phyloP scores from a whole-genome alignment of 2,329 filamentous ascomycete genomes.

The Passalora sequoiae region DNA sequence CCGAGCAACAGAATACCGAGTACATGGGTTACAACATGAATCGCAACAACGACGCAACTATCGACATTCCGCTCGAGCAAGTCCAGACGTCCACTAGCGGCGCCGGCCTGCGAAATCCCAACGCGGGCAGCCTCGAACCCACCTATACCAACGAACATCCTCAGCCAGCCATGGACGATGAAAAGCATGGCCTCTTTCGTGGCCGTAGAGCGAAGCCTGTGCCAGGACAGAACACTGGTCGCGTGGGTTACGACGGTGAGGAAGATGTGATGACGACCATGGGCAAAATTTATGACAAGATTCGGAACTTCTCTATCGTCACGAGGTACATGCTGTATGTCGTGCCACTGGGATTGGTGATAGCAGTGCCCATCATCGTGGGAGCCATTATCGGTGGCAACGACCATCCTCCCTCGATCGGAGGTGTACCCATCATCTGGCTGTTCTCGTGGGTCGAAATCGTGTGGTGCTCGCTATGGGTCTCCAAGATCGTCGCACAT shows the following conservation, averaged over 20 bases:
- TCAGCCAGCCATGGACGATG: conserved; percentile 28
- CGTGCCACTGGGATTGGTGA: conserved; percentile 51
- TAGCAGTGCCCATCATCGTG: conserved; percentile 60
- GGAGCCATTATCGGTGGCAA: conserved; percentile 44
- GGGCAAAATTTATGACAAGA: conserved; percentile 56
- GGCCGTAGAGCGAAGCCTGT: conserved; percentile 33
- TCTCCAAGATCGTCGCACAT: conserved; percentile 55
- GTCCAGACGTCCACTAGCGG: conserved; percentile 46
- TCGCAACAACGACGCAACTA: conserved; percentile 51
- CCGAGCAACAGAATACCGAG: conserved; percentile 18
- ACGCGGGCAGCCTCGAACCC: conserved; percentile 29
- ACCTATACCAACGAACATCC: conserved; percentile 29
- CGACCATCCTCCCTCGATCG: conserved; percentile 45
- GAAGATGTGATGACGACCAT: conserved; percentile 55
- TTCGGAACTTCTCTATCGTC: conserved; percentile 58
- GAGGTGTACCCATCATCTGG: conserved; percentile 53
- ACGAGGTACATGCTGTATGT: conserved; percentile 62
- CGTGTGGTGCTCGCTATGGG: conserved; percentile 60
- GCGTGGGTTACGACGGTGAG: conserved; percentile 40
- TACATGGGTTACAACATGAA: conserved; percentile 17
- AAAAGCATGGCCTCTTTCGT: conserved; percentile 37
- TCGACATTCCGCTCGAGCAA: conserved; percentile 57
- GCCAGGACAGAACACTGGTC: conserved; percentile 23
- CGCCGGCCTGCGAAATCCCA: conserved; percentile 38
- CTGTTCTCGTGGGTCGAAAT: conserved; percentile 63